A percentile compares a stretch with the other conserved stretches of the same genome.
These are phyloP conservation scores for Scutellaria barbata DNA, from an alignment of 257 asterid genomes.

Conservation along the genomic window DNA sequence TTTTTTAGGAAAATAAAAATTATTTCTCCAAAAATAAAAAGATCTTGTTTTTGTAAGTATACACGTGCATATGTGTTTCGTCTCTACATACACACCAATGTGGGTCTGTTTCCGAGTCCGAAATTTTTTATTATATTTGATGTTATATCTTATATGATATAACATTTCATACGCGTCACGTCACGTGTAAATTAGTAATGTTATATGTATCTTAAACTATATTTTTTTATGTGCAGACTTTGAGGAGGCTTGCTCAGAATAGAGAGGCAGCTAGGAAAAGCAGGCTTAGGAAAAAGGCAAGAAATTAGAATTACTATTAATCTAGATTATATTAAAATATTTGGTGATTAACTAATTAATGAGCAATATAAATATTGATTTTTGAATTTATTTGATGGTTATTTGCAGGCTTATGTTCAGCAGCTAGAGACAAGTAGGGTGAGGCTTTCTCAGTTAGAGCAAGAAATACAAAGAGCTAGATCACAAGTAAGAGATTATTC, in stretches of 20 bases:
- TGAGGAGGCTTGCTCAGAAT: conserved; percentile 97
- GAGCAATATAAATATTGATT: conserved; percentile 1
- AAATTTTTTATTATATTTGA: no score
- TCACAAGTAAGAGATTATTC: conserved; percentile 55
- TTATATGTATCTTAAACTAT: no score
- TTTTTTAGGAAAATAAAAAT: conserved; percentile 14
- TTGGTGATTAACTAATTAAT: not conserved
- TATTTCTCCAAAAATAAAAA: not conserved
- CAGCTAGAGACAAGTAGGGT: conserved; percentile 89
- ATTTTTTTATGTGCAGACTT: conserved; percentile 48
- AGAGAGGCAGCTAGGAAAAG: conserved; percentile 98
- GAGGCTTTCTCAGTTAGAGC: conserved; percentile 80
- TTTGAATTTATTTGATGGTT: not conserved
- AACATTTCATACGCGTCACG: no score
- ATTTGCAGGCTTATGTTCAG: conserved; percentile 87
- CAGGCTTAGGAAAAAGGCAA: conserved; percentile 88
- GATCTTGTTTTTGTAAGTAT: no score
- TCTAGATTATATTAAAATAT: not conserved
- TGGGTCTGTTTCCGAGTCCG: conserved; percentile 1
- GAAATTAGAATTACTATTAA: not conserved
- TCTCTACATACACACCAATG: conserved; percentile 8
- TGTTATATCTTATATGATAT: no score
- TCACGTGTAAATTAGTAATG: no score
- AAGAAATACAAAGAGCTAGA: conserved; percentile 81
- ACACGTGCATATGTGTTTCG: not conserved